Percentiles rank a stretch among this genome's conserved stretches.
Evolutionary conservation across 2,329 filamentous ascomycete species (phyloP).

Genomic region (Arthrobotrys pseudoclavata): DNA sequence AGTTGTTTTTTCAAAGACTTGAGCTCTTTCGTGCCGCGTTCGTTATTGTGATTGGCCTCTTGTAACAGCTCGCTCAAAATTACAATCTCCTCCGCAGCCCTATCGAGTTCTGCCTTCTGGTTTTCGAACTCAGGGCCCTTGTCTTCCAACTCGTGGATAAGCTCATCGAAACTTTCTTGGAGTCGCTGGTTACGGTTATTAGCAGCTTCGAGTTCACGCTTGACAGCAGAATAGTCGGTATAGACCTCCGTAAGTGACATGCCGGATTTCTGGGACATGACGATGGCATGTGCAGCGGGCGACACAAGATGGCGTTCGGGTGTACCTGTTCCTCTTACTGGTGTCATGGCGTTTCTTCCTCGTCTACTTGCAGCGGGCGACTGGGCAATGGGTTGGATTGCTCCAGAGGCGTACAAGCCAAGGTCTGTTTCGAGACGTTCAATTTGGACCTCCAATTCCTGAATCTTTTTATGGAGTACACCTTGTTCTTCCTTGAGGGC

Average conservation of each 20-base stretch:
- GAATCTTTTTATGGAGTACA: slow-evolving; percentile 74
- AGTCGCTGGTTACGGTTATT: slow-evolving; percentile 81
- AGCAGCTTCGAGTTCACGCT: slow-evolving; percentile 80
- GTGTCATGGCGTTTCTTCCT: slow-evolving; percentile 69
- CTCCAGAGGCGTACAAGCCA: slow-evolving; percentile 65
- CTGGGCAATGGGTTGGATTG: slow-evolving; percentile 69
- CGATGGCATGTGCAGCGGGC: slow-evolving; percentile 67
- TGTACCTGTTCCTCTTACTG: slow-evolving; percentile 70
- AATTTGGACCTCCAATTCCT: slow-evolving; percentile 75
- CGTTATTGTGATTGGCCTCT: slow-evolving; percentile 64
- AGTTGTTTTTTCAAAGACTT: slow-evolving; percentile 83
- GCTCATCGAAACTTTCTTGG: slow-evolving; percentile 82
- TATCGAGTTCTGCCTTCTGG: slow-evolving; percentile 82
- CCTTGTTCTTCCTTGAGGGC: slow-evolving; percentile 74
- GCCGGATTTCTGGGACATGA: slow-evolving; percentile 63
- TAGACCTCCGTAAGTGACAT: slow-evolving; percentile 73
- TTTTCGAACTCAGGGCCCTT: slow-evolving; percentile 91
- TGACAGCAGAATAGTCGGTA: slow-evolving; percentile 72
- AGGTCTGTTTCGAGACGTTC: slow-evolving; percentile 73
- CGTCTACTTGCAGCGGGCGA: slow-evolving; percentile 70
- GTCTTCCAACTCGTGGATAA: slow-evolving; percentile 85
- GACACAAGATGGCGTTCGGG: slow-evolving; percentile 71
- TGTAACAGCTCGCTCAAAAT: slow-evolving; percentile 89
- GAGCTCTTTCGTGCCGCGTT: slow-evolving; percentile 73
- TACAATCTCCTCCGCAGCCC: slow-evolving; percentile 82